These are phyloP conservation scores for Teratosphaeria zuluensis DNA, from an alignment of 2,329 filamentous ascomycete species.

Conservation along the genomic window DNA sequence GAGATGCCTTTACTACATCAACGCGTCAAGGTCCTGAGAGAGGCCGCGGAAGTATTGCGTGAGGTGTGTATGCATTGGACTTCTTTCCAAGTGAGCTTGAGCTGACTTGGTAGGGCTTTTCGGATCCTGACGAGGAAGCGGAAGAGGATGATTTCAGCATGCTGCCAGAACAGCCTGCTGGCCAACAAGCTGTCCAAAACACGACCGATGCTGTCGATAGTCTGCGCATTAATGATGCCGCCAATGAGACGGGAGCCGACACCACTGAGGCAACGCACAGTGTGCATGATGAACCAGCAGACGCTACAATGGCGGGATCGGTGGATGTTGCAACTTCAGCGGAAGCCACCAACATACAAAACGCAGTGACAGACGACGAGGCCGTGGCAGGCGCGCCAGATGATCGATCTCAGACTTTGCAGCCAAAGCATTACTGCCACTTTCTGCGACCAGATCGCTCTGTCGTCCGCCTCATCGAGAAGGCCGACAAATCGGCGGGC, in stretches of 20 bases:
- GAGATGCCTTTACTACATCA: slow-evolving; percentile 76
- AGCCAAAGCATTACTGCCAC: neutral
- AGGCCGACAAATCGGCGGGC: slow-evolving; percentile 70
- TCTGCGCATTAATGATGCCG: neutral
- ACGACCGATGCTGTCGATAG: neutral
- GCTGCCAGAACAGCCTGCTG: neutral
- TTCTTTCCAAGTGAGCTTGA: neutral
- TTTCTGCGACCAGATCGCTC: slow-evolving; percentile 29
- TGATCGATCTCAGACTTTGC: neutral
- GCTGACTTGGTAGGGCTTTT: slow-evolving; percentile 10
- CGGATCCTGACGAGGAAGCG: slow-evolving; percentile 3
- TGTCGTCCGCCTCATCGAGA: slow-evolving; percentile 62
- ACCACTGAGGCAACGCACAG: neutral
- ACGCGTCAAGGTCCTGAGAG: slow-evolving; percentile 66
- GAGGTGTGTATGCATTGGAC: slow-evolving; percentile 10
- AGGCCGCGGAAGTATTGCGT: slow-evolving; percentile 68
- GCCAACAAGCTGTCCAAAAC: neutral
- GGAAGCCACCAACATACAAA: neutral
- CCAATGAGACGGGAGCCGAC: neutral
- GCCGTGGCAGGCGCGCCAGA: neutral
- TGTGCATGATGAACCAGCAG: neutral
- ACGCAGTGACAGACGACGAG: neutral
- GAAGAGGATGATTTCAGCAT: neutral
- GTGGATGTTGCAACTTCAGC: neutral
- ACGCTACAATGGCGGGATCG: neutral